Base-by-base conservation (phyloP, 352 stramenopile genomes). In the Globisporangium barbulae region DNA sequence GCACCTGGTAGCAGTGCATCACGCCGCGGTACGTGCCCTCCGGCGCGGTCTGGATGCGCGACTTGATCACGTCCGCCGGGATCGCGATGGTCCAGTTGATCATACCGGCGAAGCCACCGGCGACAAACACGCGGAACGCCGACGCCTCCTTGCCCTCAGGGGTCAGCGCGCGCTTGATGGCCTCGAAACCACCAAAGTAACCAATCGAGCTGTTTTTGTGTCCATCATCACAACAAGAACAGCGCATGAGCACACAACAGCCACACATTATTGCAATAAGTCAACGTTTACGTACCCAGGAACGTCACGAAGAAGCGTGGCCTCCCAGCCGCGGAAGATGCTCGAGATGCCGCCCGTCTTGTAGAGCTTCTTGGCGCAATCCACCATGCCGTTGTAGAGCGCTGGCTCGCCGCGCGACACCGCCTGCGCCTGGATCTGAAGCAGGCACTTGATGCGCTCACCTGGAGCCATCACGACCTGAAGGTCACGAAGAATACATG, bases 401-500 rank as follows among this genome's bases (percentile, higher is more conserved):
- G 88, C 85, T 19, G 81, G 75, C 69, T 91, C 79, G 37, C 84
- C 82, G 37, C 85, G 82, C 42, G 89, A 83, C 45, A 95, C 78
- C 8, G 84, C 85, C 63, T 93, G 83, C 30, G 88, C 81, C 70
- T 99, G 95, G 62, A 98, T 97, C 81, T 94, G 85, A 21, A 91
- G 81, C 61, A 99, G 74, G 63, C 94, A 98, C 85, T 99, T 99
- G 73, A 99, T 97, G 55, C 97, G 82, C 81, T 99, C 97, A 53
- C 90, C 94, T 19, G 97, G 97, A 17, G 96, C 91, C 94, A 98
- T 99, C 59, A 99, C 72, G 44, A 93, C 81, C 42, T 68, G 28
- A 8, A 48, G 15, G 33, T 57, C 21, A 41, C 15, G 19, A 52
- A 45, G 25, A 35, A 33, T 30, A 39, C 33, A 53, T 54, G 15